phyloP scores from a whole-genome alignment of 257 asterid genomes.

The Penstemon barbatus region DNA sequence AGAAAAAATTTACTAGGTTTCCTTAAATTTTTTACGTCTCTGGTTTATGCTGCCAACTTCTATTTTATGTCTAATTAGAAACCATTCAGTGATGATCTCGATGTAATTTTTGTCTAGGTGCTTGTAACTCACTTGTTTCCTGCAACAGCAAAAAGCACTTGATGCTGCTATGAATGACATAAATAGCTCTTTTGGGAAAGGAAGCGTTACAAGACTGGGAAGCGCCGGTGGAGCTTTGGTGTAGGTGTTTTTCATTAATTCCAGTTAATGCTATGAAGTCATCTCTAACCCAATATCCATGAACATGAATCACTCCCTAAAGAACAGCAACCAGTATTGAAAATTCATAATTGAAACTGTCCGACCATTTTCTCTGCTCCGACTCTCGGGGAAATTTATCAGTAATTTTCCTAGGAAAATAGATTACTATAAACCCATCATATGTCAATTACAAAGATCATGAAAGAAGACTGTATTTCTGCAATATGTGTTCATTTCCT shows the following conservation, averaged over 20 bases:
- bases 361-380: slow-evolving; percentile 7
- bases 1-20: not conserved
- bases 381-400: slow-evolving; percentile 5
- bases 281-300: not conserved
- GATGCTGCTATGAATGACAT: slow-evolving; percentile 97
- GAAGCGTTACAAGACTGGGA: slow-evolving; percentile 96
- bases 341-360: not conserved
- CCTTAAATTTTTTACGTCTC: not conserved
- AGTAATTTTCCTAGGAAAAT: not conserved
- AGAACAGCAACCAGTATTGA: not conserved
- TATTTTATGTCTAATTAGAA: not conserved
- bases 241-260: slow-evolving; percentile 50
- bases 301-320: not conserved
- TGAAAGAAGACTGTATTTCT: slow-evolving; percentile 1
- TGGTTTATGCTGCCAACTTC: slow-evolving; percentile 6
- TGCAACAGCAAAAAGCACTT: slow-evolving; percentile 81
- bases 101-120: not conserved
- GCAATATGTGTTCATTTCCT: not conserved
- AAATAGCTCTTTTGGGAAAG: slow-evolving; percentile 93
- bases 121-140: slow-evolving; percentile 19
- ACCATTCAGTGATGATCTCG: not conserved
- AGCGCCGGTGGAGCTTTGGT: slow-evolving; percentile 98
- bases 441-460: not conserved
- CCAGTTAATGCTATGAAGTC: not conserved
- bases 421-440: not conserved